Base-by-base conservation (phyloP, 129 eudicot genomes). In the Chrysanthemum makinoi region DNA sequence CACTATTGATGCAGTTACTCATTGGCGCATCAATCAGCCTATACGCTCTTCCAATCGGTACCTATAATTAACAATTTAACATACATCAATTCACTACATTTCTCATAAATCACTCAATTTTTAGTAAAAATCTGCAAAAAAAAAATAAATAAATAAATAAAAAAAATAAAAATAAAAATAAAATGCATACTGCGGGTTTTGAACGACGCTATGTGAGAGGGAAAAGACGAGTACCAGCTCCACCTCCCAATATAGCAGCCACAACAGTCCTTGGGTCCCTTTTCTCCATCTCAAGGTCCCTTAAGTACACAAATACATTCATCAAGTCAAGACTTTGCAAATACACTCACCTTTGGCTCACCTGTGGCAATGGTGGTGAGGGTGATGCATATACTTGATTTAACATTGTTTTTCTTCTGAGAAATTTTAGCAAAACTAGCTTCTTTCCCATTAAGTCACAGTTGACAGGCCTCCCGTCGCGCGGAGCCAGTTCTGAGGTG, bases 1-100 rank as follows among this genome's bases (percentile, higher is more conserved):
- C 97, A 60, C 97, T 90, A 75, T 90, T 94, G 68, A 94, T 89
- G 71, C 99, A 94, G 81, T 94, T 94, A 80, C 99, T 94, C 97
- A 94, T 90, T 5, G 99, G 99, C 46, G 90, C 96, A 72, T 94
- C 97, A 47, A 94, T 90, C 57, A 94, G 75, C 81, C 99, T 80
- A 61, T 94, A 94, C 9, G 97, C 96, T 74, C 97, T 97, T 74
- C 96, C 99, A 51, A 94, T 87, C 1, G 99, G 97, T 47, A 93
- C 98, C 98, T 93, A 73, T 49, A 75, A 69, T 33, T 28, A 74
- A 53, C 73, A 64, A 75, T 66, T 33, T 28, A 74, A 53, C 73
- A 64, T 54, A 71, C 33, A 58, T 78, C 62, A 55, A 24, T 18
- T 30, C 9, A 53, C 77, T 30, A 59, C 81, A 71, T 71, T 77